Base-by-base conservation (phyloP, 1,284 basidiomycete species). In the Heterobasidion occidentale region DNA sequence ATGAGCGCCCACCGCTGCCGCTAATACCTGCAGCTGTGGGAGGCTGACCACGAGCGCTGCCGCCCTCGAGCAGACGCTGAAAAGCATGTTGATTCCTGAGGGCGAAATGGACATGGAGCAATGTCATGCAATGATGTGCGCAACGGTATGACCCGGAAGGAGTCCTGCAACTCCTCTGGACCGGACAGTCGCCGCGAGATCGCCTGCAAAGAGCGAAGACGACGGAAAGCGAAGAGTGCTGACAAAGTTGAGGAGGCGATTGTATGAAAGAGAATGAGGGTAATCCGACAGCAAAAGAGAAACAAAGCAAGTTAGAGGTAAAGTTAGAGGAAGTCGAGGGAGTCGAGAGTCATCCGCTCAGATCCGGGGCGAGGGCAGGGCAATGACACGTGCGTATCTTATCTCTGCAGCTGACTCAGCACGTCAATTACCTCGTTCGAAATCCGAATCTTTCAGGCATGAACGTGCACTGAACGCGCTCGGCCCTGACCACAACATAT, bases 21-120 rank as follows among this genome's bases (percentile, higher is more conserved):
- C 77, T 76, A 65, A 61, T 67, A 54, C 65, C 62, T 17, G 61
- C 56, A 36, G 20, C 19, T 56, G 64, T 63, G 44, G 66, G 59
- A 65, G 74, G 63, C 60, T 70, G 70, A 51, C 62, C 60, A 20
- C 69, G 69, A 52, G 70, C 70, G 55, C 57, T 63, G 59, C 67
- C 67, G 56, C 67, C 75, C 64, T 91, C 86, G 67, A 93, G 82
- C 70, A 89, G 79, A 66, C 88, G 86, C 69, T 90, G 84, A 72
- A 94, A 93, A 58, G 82, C 87, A 74, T 88, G 86, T 72, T 89
- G 80, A 71, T 90, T 85, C 66, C 85, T 79, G 71, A 86, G 81
- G 70, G 78, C 70, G 68, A 88, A 91, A 71, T 88, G 79, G 58
- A 78, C 87, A 90, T 93, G 91, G 74, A 93, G 86, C 71, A 79